phyloP scores from a whole-genome alignment of 306 rosid species.

The Cyclanthera cordifolia region DNA sequence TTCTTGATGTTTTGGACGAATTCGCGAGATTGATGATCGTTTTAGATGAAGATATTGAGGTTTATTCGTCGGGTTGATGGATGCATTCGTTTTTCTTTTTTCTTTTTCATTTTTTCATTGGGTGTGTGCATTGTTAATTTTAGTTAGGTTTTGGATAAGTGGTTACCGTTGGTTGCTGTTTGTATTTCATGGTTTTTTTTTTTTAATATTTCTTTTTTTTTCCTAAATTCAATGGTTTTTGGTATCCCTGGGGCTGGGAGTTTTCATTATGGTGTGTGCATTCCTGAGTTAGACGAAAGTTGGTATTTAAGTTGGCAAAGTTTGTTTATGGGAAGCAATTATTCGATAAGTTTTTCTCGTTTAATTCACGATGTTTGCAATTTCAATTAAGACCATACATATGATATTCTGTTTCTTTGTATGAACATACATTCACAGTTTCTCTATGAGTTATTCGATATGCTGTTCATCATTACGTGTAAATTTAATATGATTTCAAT shows the following conservation, averaged over 20 bases:
- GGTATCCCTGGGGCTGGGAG: neutral
- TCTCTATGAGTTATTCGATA: neutral
- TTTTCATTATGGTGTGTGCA: neutral
- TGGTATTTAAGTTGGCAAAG: neutral
- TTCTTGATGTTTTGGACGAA: neutral
- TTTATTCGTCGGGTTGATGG: neutral
- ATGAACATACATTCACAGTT: too few relatives aligned
- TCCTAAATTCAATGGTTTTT: neutral
- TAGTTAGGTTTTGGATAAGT: neutral
- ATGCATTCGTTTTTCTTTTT: neutral
- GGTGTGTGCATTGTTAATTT: conserved; percentile 6
- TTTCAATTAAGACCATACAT: neutral
- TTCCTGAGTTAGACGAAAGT: neutral
- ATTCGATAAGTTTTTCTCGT: neutral
- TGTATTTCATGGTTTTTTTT: neutral
- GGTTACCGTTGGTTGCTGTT: neutral
- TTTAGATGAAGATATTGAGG: neutral
- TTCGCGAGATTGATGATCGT: neutral
- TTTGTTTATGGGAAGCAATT: neutral
- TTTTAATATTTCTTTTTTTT: neutral
- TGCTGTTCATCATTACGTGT: neutral
- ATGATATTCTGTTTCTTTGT: neutral
- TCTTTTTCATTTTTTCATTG: neutral
- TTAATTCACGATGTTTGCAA: neutral
- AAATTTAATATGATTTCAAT: neutral